Base-by-base conservation (phyloP, 2,329 filamentous ascomycete species). In the Phoma sp. region DNA sequence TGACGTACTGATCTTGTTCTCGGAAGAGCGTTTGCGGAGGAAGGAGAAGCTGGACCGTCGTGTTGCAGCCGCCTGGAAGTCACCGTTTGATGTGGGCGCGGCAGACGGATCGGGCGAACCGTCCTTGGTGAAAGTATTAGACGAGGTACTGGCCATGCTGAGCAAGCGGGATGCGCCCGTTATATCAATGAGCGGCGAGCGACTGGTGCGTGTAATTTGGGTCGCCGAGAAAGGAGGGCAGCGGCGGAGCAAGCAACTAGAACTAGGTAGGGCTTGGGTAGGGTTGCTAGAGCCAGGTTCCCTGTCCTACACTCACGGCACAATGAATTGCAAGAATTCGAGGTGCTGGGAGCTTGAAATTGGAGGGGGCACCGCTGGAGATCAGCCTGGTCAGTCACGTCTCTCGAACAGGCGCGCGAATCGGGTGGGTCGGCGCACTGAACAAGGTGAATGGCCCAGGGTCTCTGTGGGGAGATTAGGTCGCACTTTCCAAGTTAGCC, bases 41-140 rank as follows among this genome's bases (percentile, higher is more conserved):
- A 56, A 56, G 7, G 47, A 51, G 43, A 56, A 56, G 43, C 53
- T 56, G 32, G 54, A 57, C 24, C 48, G 33, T 25, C 48, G 54
- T 40, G 54, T 43, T 52, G 54, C 54, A 45, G 49, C 45, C 41
- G 27, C 42, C 27, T 52, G 54, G 30, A 57, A 53, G 54, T 48
- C 44, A 38, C 47, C 32, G 54, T 51, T 52, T 11, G 47, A 38
- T 6, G 53, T 7, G 37, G 42, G 43, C n/a, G 39, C 39, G 43
- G 62, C 59, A 35, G 68, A 63, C 46, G 60, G 48, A 24, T 71
- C 72, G 48, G 67, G 67, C 11, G 68, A 72, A 55, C 57, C 65
- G 57, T 70, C 63, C 33, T 66, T 62, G 29, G 55, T 49, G 30
- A 49, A 55, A 40, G 60, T 52, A 39, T 58, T 49, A 44, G 57